Percentiles rank a stretch among this genome's conserved stretches.
Evolutionary conservation across 2,329 filamentous ascomycete genomes (phyloP).

Genomic region (Lojkania enalia): DNA sequence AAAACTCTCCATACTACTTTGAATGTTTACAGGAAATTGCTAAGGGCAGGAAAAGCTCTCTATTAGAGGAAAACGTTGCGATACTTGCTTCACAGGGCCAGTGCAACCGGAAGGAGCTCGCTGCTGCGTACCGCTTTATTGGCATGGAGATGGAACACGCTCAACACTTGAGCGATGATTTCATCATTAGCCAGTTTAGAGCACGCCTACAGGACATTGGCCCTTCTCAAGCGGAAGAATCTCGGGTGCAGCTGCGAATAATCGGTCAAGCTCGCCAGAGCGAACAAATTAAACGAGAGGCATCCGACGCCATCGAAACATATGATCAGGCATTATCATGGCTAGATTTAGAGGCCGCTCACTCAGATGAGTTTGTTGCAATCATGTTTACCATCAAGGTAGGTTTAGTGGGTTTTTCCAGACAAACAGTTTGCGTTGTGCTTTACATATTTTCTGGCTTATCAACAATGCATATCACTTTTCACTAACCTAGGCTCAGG

Average conservation of each 20-base stretch:
- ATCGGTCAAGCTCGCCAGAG: conserved; percentile 64
- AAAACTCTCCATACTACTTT: conserved; percentile 63
- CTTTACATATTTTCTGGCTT: no score
- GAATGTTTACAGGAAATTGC: conserved; percentile 66
- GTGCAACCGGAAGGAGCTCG: conserved; percentile 60
- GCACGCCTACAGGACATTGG: conserved; percentile 61
- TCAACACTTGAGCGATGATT: conserved; percentile 56
- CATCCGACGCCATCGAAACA: conserved; percentile 63
- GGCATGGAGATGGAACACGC: conserved; percentile 52
- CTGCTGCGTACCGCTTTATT: conserved; percentile 62
- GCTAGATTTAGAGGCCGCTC: conserved; percentile 55
- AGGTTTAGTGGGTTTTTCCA: conserved; percentile 13
- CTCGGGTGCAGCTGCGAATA: conserved; percentile 59
- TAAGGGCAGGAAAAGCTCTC: conserved; percentile 57
- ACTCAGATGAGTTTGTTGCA: conserved; percentile 60
- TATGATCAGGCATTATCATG: conserved; percentile 66
- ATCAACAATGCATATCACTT: neutral
- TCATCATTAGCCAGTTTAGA: conserved; percentile 65
- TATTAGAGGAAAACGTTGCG: conserved; percentile 61
- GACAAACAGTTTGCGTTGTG: no score
- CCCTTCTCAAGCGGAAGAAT: conserved; percentile 57
- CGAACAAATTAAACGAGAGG: conserved; percentile 59
- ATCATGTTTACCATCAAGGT: conserved; percentile 62
- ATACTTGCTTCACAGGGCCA: conserved; percentile 62
- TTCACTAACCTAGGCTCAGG: conserved; percentile 38